phyloP scores from a whole-genome alignment of 2,329 filamentous ascomycete species.

The Trichophyton rubrum region DNA sequence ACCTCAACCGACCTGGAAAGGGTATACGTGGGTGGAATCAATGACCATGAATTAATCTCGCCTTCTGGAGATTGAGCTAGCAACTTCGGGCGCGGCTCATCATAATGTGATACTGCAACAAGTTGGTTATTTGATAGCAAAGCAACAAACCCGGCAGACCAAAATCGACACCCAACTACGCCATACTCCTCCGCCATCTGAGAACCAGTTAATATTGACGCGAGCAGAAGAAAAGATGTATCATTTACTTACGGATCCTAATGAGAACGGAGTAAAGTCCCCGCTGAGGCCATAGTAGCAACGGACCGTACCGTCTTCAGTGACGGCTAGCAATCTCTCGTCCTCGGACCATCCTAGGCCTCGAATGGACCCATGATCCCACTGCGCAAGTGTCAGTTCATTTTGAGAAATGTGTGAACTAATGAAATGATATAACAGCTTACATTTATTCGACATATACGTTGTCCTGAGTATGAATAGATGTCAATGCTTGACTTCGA shows the following conservation, averaged over 20 bases:
- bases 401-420: no score
- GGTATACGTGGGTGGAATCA: slow-evolving; percentile 78
- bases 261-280: slow-evolving; percentile 86
- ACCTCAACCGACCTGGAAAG: slow-evolving; percentile 89
- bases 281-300: slow-evolving; percentile 87
- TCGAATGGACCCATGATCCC: slow-evolving; percentile 80
- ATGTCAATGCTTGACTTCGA: slow-evolving; percentile 81
- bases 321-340: slow-evolving; percentile 78
- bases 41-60: slow-evolving; percentile 72
- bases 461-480: slow-evolving; percentile 83
- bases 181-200: slow-evolving; percentile 73
- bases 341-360: slow-evolving; percentile 94
- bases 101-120: slow-evolving; percentile 75
- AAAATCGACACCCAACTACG: slow-evolving; percentile 83
- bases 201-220: slow-evolving; percentile 1
- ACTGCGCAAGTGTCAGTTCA: slow-evolving; percentile 35
- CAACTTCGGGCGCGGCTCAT: slow-evolving; percentile 76
- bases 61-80: slow-evolving; percentile 67
- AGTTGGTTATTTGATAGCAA: slow-evolving; percentile 78
- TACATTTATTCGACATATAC: slow-evolving; percentile 63
- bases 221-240: neutral
- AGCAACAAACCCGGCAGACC: slow-evolving; percentile 82
- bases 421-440: slow-evolving; percentile 12
- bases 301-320: slow-evolving; percentile 77
- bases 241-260: slow-evolving; percentile 53